Evolutionary conservation across 2,329 filamentous ascomycete species (phyloP), one percentile per base, ranked within the genome.

Genomic region (Diplocarpon mali): DNA sequence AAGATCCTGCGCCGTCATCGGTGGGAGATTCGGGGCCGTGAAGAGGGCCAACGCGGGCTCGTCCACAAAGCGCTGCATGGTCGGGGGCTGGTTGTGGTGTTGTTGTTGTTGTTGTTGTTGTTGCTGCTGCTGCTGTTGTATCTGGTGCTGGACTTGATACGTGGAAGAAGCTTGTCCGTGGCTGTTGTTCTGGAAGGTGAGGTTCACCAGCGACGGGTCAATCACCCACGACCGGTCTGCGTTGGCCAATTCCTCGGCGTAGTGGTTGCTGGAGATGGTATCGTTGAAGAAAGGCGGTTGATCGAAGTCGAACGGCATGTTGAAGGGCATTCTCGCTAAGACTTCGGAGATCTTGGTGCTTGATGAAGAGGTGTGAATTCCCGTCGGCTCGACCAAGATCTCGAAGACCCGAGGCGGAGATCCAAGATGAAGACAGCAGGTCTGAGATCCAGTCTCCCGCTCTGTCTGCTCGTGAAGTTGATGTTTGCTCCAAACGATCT

Each of bases 1-100:
- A 5, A 36, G 17, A 14, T 28, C 14, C 6, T 35, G 31, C 3
- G 27, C 10, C 7, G 35, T 34, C 6, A 16, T 32, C 11, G 14
- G 17, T 3, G 32, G 31, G 3, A 36, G 24, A 35, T 29, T 35
- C 8, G 35, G 44, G 5, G 50, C 32, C n/a, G 48, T 48, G 27
- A 54, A 53, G 16, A 54, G 29, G 32, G 42, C 37, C 20, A 50
- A 36, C 10, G 51, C 38, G 10, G 41, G 45, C 16, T 54, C 50
- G 8, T 43, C 40, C 15, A 57, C 50, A 41, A 49, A 57, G 24
- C 53, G 44, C 14, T 57, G 48, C 35, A 57, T 40, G 12, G 50
- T 35, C 17, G 40, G 40, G 13, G 16, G 31, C 17, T 28, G 40
- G 5, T 29, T 30, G 7, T 35, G 31, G 6, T 35, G 39, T n/a